Evolutionary conservation across 306 rosid species (phyloP).

Genomic region (Rosa multiflora): DNA sequence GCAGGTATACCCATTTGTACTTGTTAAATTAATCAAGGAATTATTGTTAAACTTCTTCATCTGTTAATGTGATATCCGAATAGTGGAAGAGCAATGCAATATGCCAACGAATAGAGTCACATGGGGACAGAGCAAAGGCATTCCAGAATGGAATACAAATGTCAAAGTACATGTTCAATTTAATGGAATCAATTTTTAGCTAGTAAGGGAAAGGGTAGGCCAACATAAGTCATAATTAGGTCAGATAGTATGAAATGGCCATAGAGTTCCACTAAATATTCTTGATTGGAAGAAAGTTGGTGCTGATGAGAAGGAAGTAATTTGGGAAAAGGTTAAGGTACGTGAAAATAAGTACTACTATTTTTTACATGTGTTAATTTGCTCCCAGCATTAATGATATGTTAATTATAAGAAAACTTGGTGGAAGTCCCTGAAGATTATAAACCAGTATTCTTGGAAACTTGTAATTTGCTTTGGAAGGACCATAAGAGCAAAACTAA

Average conservation of each 20-base stretch:
- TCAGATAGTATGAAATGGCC: neutral
- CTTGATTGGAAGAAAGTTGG: neutral
- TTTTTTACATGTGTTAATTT: neutral
- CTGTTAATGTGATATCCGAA: no score
- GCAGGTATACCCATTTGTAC: neutral
- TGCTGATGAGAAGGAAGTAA: neutral
- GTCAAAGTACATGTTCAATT: neutral
- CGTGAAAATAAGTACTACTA: neutral
- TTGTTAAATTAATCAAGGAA: neutral
- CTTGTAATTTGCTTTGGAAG: neutral
- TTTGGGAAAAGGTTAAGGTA: neutral
- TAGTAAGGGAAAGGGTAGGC: neutral
- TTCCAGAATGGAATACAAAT: neutral
- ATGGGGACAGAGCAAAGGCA: neutral
- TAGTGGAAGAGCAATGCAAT: no score
- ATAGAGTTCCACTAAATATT: neutral
- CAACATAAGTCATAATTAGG: neutral
- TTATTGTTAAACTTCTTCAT: neutral
- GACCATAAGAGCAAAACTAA: neutral
- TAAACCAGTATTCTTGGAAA: no score
- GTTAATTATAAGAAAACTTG: neutral
- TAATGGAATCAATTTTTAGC: neutral
- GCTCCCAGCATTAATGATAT: no score
- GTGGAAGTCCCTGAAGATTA: neutral
- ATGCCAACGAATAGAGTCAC: neutral